Percentiles rank a stretch among this genome's conserved stretches.
Evolutionary conservation across 1,139 yeast genomes (phyloP).

Genomic region (Saccharomycopsis hybrid): DNA sequence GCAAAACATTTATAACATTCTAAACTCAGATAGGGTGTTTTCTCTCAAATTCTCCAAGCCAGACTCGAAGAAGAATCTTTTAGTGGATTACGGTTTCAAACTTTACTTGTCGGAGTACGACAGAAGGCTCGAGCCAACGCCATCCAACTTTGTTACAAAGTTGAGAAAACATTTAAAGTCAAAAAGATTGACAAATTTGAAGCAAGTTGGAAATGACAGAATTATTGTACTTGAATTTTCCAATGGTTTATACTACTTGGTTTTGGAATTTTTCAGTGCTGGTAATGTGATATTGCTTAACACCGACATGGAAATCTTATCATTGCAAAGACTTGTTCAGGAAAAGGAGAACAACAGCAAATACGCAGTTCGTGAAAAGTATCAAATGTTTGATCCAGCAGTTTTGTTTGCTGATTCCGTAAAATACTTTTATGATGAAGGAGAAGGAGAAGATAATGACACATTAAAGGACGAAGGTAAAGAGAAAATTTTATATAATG

Average conservation of each 20-base stretch:
- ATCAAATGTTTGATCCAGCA: constrained; percentile 50
- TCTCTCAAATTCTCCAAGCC: constrained; percentile 77
- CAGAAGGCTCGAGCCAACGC: constrained; percentile 72
- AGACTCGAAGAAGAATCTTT: constrained; percentile 67
- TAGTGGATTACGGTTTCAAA: constrained; percentile 84
- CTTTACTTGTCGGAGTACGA: constrained; percentile 75
- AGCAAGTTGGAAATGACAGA: constrained; percentile 74
- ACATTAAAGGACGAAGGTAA: too few relatives aligned
- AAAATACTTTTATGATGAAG: constrained; percentile 16
- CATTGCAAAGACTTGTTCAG: constrained; percentile 71
- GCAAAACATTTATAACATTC: constrained; percentile 79
- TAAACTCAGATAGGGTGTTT: constrained; percentile 67
- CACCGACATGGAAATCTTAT: constrained; percentile 55
- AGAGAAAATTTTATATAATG: constrained; percentile 3
- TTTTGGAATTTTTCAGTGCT: constrained; percentile 88
- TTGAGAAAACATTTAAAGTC: constrained; percentile 81
- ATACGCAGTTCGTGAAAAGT: constrained; percentile 68
- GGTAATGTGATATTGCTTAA: constrained; percentile 83
- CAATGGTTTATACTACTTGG: constrained; percentile 72
- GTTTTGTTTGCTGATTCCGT: constrained; percentile 34
- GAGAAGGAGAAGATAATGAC: constrained; percentile 25
- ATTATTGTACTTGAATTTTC: constrained; percentile 75
- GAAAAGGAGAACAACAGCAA: constrained; percentile 57
- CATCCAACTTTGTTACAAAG: constrained; percentile 80
- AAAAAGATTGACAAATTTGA: constrained; percentile 64